phyloP scores from a whole-genome alignment of 1,284 basidiomycete species.

The Taiwanofungus camphoratus region DNA sequence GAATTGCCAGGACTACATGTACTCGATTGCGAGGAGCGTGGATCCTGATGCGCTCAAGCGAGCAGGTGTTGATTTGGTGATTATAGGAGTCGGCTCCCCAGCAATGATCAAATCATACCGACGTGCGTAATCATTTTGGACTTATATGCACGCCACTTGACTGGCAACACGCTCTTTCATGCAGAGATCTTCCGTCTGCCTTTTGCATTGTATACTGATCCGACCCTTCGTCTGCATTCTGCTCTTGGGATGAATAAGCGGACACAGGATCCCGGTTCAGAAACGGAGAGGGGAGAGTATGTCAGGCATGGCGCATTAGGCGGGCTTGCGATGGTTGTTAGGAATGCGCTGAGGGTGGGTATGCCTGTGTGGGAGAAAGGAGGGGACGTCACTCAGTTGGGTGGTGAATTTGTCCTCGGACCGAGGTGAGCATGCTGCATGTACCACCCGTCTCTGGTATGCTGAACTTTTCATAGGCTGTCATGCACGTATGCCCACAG shows the following conservation, averaged over 20 bases:
- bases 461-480: slow-evolving; percentile 32
- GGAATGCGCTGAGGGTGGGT: slow-evolving; percentile 58
- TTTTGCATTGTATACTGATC: slow-evolving; percentile 76
- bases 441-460: slow-evolving; percentile 13
- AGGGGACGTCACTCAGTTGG: slow-evolving; percentile 73
- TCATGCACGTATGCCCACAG: slow-evolving; percentile 63
- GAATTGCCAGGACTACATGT: slow-evolving; percentile 81
- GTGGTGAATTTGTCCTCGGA: slow-evolving; percentile 86
- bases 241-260: slow-evolving; percentile 72
- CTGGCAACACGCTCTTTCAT: neutral
- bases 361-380: slow-evolving; percentile 79
- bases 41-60: slow-evolving; percentile 48
- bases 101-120: slow-evolving; percentile 70
- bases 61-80: slow-evolving; percentile 52
- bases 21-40: slow-evolving; percentile 51
- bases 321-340: slow-evolving; percentile 65
- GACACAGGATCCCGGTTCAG: slow-evolving; percentile 40
- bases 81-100: slow-evolving; percentile 77
- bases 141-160: slow-evolving; percentile 1
- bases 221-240: slow-evolving; percentile 60
- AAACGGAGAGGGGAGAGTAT: slow-evolving; percentile 51
- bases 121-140: slow-evolving; percentile 31
- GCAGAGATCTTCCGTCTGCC: slow-evolving; percentile 54
- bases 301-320: slow-evolving; percentile 56
- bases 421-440: slow-evolving; percentile 48